These are phyloP conservation scores for Amanita exitialis DNA, from an alignment of 768 basidiomycete genomes.

Conservation along the genomic window DNA sequence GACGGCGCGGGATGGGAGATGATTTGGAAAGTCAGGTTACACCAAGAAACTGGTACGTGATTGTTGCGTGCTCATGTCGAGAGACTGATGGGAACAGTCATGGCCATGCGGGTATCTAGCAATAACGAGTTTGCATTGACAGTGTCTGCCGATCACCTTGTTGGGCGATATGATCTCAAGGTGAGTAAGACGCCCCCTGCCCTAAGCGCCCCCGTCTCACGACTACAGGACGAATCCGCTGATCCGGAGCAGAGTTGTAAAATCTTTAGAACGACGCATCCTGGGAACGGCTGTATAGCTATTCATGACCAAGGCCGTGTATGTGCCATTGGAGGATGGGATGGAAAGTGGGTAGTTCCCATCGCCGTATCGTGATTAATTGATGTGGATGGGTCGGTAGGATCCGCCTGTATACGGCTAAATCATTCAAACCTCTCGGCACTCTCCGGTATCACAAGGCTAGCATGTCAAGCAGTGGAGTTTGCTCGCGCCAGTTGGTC, in stretches of 20 bases:
- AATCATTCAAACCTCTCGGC: conserved; percentile 74
- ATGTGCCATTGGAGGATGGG: conserved; percentile 90
- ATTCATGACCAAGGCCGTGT: conserved; percentile 69
- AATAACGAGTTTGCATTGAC: conserved; percentile 56
- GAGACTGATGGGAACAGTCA: conserved; percentile 37
- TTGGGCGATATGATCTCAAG: conserved; percentile 53
- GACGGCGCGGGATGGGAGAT: conserved; percentile 69
- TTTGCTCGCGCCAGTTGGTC: conserved; percentile 29
- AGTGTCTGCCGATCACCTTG: conserved; percentile 77
- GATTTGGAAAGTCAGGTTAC: conserved; percentile 56
- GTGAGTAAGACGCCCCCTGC: conserved; percentile 21
- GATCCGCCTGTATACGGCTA: conserved; percentile 75
- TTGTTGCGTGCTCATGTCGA: neutral
- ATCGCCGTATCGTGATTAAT: neutral
- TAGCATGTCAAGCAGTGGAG: conserved; percentile 60
- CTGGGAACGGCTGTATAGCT: conserved; percentile 72
- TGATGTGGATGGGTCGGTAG: conserved; percentile 28
- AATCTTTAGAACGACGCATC: conserved; percentile 55
- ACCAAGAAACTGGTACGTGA: conserved; percentile 64
- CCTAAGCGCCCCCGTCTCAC: neutral
- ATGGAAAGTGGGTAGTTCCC: conserved; percentile 53
- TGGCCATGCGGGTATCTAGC: conserved; percentile 72
- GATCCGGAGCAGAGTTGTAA: conserved; percentile 11
- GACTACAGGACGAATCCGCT: neutral
- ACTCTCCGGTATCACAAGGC: conserved; percentile 77